Conservation (phyloP, 495 filamentous ascomycete species). For the Elasticomyces elasticus region DNA sequence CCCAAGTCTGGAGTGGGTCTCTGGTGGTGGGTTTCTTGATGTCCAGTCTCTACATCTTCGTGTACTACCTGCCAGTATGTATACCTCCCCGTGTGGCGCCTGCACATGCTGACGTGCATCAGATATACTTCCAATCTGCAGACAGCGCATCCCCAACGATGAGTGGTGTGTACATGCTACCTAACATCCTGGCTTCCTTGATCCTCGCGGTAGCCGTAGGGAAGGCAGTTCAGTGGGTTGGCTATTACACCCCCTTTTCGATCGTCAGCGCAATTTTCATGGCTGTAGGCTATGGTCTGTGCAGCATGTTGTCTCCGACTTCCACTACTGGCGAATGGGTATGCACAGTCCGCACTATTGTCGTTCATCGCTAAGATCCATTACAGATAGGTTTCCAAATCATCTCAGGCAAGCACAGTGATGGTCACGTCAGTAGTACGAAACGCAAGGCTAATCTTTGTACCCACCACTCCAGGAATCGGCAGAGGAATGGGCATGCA, state of each 20-base stretch:
- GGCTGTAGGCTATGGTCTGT: conserved; percentile 40
- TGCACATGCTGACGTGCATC: conserved; percentile 15
- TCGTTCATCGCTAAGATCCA: neutral
- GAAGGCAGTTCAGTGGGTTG: conserved; percentile 23
- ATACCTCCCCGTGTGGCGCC: neutral
- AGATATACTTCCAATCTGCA: conserved; percentile 35
- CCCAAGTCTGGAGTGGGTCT: conserved; percentile 29
- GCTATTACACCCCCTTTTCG: conserved; percentile 43
- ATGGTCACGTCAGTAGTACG: no score
- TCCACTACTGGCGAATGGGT: conserved; percentile 42
- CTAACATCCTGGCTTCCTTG: neutral
- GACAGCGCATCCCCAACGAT: neutral
- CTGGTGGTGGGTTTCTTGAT: neutral
- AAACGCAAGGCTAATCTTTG: no score
- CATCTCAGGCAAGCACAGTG: conserved; percentile 43
- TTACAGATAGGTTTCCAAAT: conserved; percentile 45
- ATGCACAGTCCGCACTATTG: neutral
- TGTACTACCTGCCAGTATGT: neutral
- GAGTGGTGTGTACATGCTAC: conserved; percentile 15
- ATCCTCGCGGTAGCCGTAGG: neutral
- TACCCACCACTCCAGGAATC: no score
- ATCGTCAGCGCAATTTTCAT: conserved; percentile 25
- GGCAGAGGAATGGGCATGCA: conserved; percentile 25
- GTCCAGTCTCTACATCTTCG: neutral
- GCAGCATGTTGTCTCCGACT: conserved; percentile 37